A percentile compares a stretch with the other conserved stretches of the same genome.
phyloP scores from a whole-genome alignment of 1,284 basidiomycete species.

The Ganoderma meredithae region DNA sequence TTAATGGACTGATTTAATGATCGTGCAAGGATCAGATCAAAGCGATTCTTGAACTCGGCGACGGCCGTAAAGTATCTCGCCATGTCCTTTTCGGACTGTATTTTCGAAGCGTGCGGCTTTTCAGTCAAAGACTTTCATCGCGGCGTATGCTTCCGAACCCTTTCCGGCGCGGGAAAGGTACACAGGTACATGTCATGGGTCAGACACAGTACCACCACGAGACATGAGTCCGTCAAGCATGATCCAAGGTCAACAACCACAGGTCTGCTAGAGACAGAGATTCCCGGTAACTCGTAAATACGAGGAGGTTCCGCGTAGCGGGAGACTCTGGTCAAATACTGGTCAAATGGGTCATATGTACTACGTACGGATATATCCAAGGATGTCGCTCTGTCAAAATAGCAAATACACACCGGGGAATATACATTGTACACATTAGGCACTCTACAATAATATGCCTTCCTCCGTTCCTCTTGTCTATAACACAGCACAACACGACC shows the following conservation, averaged over 20 bases:
- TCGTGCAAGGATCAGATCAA: background rate
- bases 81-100: background rate
- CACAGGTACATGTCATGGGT: background rate
- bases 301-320: background rate
- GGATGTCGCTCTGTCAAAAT: background rate
- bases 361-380: background rate
- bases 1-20: background rate
- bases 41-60: background rate
- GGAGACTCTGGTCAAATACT: background rate
- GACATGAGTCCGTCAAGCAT: background rate
- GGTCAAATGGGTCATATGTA: background rate
- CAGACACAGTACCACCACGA: background rate
- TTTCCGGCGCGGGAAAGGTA: background rate
- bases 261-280: background rate
- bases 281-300: background rate
- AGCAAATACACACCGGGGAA: constrained; percentile 21
- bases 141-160: background rate
- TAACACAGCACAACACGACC: constrained; percentile 3
- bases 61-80: background rate
- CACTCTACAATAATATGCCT: constrained; percentile 10
- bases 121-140: background rate
- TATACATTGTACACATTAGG: constrained; percentile 29
- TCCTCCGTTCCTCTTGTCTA: constrained; percentile 13
- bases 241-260: background rate
- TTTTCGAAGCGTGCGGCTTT: background rate